A percentile compares a stretch with the other conserved stretches of the same genome.
phyloP scores from a whole-genome alignment of 1,139 yeast species.

The Hansenula lynferdii region DNA sequence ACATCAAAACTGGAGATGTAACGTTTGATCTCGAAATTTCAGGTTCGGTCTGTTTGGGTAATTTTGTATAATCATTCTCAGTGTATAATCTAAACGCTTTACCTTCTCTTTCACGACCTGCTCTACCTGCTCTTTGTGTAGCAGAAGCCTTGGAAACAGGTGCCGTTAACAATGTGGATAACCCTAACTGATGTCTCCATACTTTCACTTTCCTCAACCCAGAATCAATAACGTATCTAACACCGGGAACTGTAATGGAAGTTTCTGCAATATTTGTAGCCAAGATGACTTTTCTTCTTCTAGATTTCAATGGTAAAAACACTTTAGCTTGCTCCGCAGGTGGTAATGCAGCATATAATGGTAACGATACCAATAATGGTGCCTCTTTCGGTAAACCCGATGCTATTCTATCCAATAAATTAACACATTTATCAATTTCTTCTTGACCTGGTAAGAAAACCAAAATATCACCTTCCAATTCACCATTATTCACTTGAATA shows the following conservation, averaged over 20 bases:
- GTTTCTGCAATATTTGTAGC: conserved; percentile 98
- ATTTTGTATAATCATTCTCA: conserved; percentile 56
- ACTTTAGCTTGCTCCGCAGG: conserved; percentile 78
- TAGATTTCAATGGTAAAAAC: conserved; percentile 53
- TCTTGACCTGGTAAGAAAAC: conserved; percentile 97
- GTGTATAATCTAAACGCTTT: conserved; percentile 83
- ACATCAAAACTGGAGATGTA: conserved; percentile 74
- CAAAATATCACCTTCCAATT: conserved; percentile 76
- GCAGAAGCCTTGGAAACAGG: conserved; percentile 96
- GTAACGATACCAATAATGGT: conserved; percentile 71
- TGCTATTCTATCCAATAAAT: conserved; percentile 53
- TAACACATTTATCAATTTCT: conserved; percentile 85
- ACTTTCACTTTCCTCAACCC: conserved; percentile 92
- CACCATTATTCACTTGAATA: conserved; percentile 73
- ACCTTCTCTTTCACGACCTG: conserved; percentile 95
- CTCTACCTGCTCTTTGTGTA: conserved; percentile 95
- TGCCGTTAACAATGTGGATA: conserved; percentile 85
- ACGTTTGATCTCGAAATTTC: conserved; percentile 88
- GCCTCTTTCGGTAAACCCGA: conserved; percentile 69
- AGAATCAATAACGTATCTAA: conserved; percentile 88
- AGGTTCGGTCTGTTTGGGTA: conserved; percentile 83
- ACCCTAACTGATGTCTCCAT: conserved; percentile 89
- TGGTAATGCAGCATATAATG: conserved; percentile 90
- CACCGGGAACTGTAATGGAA: conserved; percentile 92
- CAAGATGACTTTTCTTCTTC: conserved; percentile 75